phyloP scores from a whole-genome alignment of 2,329 filamentous ascomycete species.

The Apiospora malaysiana region DNA sequence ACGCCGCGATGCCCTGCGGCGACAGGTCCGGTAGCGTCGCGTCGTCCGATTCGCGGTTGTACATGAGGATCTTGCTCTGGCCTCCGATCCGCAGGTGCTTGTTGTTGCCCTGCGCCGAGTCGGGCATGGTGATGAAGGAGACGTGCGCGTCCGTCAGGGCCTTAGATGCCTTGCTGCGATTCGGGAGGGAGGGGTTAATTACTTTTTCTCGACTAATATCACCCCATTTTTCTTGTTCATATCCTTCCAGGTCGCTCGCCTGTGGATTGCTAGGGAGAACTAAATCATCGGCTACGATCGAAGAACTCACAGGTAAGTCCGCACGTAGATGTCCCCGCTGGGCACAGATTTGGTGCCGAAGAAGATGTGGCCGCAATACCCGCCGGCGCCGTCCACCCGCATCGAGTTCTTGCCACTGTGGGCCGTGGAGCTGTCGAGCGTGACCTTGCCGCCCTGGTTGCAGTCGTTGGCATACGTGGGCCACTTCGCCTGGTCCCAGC shows the following conservation, averaged over 20 bases:
- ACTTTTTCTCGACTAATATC: not conserved
- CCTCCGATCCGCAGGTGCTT: conserved; percentile 69
- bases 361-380: conserved; percentile 65
- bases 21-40: conserved; percentile 67
- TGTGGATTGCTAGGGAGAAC: not conserved
- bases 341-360: conserved; percentile 64
- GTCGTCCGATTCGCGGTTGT: conserved; percentile 68
- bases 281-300: not conserved
- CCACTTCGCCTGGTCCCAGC: conserved; percentile 64
- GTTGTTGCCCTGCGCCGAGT: conserved; percentile 57
- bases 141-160: conserved; percentile 65
- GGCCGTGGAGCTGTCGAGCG: conserved; percentile 60
- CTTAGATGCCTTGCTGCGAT: conserved; percentile 57
- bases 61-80: conserved; percentile 67
- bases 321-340: conserved; percentile 61
- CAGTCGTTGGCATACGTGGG: conserved; percentile 64
- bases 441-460: conserved; percentile 62
- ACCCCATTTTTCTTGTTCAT: not conserved
- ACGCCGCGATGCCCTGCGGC: conserved; percentile 62
- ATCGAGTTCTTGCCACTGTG: conserved; percentile 63
- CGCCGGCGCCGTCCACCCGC: conserved; percentile 57
- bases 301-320: conserved; percentile 59
- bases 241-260: too few species aligned
- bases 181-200: not conserved
- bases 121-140: conserved; percentile 69